phyloP scores from a whole-genome alignment of 176 grass and related monocot species.

The Themeda triandra region DNA sequence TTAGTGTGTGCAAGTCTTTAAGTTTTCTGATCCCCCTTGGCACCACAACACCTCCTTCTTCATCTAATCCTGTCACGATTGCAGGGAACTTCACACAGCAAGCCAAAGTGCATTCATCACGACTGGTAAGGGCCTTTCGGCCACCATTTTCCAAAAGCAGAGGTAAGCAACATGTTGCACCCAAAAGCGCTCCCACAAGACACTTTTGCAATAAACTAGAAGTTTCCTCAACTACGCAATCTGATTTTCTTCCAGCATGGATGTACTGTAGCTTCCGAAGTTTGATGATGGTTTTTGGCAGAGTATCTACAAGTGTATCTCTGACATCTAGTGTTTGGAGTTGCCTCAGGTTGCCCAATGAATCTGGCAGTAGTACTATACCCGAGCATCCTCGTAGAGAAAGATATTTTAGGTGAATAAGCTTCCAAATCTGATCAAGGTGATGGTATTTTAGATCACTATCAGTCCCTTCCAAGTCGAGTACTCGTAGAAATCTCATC shows the following conservation, averaged over 20 bases:
- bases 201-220: fast-evolving
- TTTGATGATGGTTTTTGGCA: neutral
- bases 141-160: neutral
- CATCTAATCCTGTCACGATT: too few species aligned
- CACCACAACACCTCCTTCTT: too few species aligned
- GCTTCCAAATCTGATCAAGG: neutral
- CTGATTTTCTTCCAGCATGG: fast-evolving
- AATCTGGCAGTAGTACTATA: neutral
- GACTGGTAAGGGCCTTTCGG: neutral
- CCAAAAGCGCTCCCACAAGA: fast-evolving
- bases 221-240: fast-evolving
- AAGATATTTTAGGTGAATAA: neutral
- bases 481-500: neutral
- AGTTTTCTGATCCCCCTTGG: too few species aligned
- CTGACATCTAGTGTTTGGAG: neutral
- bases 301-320: fast-evolving
- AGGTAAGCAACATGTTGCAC: neutral
- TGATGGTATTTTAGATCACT: neutral
- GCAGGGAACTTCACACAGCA: too few species aligned
- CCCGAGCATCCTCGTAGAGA: neutral
- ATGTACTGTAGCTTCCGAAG: neutral
- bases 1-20: too few species aligned
- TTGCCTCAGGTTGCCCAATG: neutral
- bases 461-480: neutral
- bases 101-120: too few species aligned